A percentile compares a stretch with the other conserved stretches of the same genome.
Evolutionary conservation across 495 filamentous ascomycete species (phyloP).

Genomic region (Neurospora tetrasperma): DNA sequence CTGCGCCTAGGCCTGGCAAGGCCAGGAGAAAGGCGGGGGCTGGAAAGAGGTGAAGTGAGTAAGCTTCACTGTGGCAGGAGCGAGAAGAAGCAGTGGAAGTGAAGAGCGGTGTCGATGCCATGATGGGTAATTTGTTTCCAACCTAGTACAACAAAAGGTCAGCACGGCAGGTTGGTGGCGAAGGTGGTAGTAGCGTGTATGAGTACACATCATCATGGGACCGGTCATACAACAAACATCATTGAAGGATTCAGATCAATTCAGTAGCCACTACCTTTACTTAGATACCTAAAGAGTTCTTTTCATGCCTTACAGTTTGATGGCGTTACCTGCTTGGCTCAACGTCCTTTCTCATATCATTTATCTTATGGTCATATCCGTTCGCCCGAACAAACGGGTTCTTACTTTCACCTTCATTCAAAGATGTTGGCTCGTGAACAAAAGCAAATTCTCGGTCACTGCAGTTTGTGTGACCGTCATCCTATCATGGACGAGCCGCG

Average conservation of each 20-base stretch:
- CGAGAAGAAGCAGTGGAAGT: neutral
- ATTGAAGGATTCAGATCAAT: neutral
- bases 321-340: neutral
- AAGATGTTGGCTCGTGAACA: neutral
- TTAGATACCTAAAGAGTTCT: neutral
- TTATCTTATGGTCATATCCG: neutral
- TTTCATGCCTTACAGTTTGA: neutral
- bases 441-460: neutral
- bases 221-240: neutral
- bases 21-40: constrained; percentile 25
- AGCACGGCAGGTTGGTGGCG: neutral
- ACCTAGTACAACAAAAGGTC: neutral
- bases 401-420: neutral
- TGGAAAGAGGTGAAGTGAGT: neutral
- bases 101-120: neutral
- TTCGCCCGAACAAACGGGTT: neutral
- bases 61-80: neutral
- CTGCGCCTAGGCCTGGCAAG: constrained; percentile 26
- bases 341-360: neutral
- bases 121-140: neutral
- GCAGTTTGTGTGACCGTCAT: neutral
- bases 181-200: neutral
- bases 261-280: neutral
- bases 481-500: neutral
- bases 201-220: neutral